phyloP scores from a whole-genome alignment of 2,329 filamentous ascomycete species.

The Ascochyta lentis region DNA sequence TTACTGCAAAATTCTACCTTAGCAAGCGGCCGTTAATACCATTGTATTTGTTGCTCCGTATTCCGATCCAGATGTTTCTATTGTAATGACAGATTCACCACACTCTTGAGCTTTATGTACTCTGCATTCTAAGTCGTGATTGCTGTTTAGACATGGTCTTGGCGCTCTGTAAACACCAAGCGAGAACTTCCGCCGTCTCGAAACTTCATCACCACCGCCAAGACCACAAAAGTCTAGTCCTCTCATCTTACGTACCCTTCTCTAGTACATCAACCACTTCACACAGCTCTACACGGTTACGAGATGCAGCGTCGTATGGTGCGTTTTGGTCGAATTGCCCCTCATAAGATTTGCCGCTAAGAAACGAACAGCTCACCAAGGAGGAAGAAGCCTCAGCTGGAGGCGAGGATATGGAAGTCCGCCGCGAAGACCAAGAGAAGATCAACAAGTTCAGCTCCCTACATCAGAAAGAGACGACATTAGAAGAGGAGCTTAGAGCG shows the following conservation, averaged over 20 bases:
- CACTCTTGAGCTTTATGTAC: not conserved
- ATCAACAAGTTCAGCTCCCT: conserved; percentile 98
- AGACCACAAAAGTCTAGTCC: not conserved
- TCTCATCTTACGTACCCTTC: too few species aligned
- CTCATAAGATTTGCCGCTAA: conserved; percentile 22
- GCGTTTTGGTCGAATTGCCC: conserved; percentile 20
- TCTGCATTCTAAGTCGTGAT: not conserved
- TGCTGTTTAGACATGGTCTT: not conserved
- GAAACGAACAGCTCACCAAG: conserved; percentile 75
- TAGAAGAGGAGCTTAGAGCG: conserved; percentile 80
- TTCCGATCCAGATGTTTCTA: too few species aligned
- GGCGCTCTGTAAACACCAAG: conserved; percentile 12
- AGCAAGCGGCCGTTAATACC: not conserved
- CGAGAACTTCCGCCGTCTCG: conserved; percentile 8
- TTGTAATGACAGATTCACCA: too few species aligned
- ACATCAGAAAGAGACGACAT: conserved; percentile 79
- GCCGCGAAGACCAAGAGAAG: conserved; percentile 96
- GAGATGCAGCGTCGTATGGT: conserved; percentile 57
- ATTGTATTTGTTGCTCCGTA: not conserved
- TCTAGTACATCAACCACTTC: too few species aligned
- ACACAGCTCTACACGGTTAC: not conserved
- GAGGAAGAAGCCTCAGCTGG: conserved; percentile 74
- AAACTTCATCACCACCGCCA: conserved; percentile 16
- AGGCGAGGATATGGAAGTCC: conserved; percentile 87
- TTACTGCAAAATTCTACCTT: not conserved